Conservation (phyloP, 495 filamentous ascomycete species). For the Glarea lozoyensis region DNA sequence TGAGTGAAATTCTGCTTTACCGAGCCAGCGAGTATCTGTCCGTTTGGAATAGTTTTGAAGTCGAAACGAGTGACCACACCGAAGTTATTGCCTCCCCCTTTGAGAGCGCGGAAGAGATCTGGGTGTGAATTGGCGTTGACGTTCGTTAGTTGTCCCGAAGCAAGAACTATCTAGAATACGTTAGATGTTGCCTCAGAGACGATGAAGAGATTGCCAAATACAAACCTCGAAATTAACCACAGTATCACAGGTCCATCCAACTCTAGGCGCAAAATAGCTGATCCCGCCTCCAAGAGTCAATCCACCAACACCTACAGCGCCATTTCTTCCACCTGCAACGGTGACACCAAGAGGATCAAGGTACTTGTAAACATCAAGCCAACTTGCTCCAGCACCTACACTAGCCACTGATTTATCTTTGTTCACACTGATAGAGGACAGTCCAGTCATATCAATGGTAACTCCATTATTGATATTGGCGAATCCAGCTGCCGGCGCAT, state of each 20-base stretch:
- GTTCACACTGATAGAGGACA: conserved; percentile 15
- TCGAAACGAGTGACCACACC: conserved; percentile 48
- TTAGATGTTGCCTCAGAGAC: conserved; percentile 23
- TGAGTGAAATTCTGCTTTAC: neutral
- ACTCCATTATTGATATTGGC: conserved; percentile 26
- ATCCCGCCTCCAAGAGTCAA: conserved; percentile 23
- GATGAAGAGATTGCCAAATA: conserved; percentile 35
- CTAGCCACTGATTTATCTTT: conserved; percentile 6
- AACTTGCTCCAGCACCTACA: conserved; percentile 30
- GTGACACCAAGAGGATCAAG: conserved; percentile 36
- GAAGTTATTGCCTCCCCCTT: conserved; percentile 46
- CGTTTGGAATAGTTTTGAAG: conserved; percentile 30
- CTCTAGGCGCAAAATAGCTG: conserved; percentile 31
- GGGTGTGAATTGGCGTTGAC: conserved; percentile 31
- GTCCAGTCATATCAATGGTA: conserved; percentile 23
- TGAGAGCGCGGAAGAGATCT: conserved; percentile 46
- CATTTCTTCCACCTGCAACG: conserved; percentile 30
- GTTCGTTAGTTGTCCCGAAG: conserved; percentile 35
- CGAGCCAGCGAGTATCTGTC: conserved; percentile 33
- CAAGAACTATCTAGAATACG: conserved; percentile 41
- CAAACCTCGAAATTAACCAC: conserved; percentile 39
- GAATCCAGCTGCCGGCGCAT: conserved; percentile 18
- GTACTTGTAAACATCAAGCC: conserved; percentile 44
- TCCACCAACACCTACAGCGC: conserved; percentile 16
- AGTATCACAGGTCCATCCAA: conserved; percentile 39